Base-by-base conservation (phyloP, 2,329 filamentous ascomycete species). In the Penicillium hesseltinei region DNA sequence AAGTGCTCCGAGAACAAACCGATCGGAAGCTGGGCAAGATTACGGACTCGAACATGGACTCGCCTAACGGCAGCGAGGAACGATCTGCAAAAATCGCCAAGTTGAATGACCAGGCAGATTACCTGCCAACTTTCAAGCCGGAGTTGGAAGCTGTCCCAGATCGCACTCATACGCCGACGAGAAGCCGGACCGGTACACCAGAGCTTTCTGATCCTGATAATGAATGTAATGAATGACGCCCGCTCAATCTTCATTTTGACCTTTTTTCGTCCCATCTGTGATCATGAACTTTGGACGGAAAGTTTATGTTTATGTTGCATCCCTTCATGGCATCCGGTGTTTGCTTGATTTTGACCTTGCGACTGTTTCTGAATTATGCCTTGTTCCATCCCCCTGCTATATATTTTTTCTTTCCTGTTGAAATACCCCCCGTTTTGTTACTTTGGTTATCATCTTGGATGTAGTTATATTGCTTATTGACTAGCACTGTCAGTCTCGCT, bases 1-100 rank as follows among this genome's bases (percentile, higher is more conserved):
- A 92, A 68, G 90, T 95, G 1, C 74, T 97, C 67, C 84, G 86
- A 51, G 88, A 91, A 71, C 72, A 76, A 58, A 67, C 67, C 6
- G 69, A 73, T 51, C 42, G 66, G 23, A 73, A 69, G 52, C 66
- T 76, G 40, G 72, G 72, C 43, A 71, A 71, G 48, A 29, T 59
- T 3, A 51, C 57, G 6, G 29, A 39, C 15, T 48, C 38, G 23
- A 49, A 44, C 50, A 39, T 46, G 31, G 60, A 64, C 27, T 63
- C 64, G 3, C 59, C 54, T 11, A 59, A 62, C 27, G 60, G n/a
- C 25, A 53, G 59, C 17, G 69, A 73, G 35, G 61, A 69, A 38
- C 66, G 72, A 29, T 75, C 73, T 40, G 65, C 73, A 15, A 75
- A 75, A 59, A 65, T 74, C 44, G 67, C 70, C 54, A 74, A 71